Base-by-base conservation (phyloP, 352 stramenopile species). In the Globisporangium echinulatum region DNA sequence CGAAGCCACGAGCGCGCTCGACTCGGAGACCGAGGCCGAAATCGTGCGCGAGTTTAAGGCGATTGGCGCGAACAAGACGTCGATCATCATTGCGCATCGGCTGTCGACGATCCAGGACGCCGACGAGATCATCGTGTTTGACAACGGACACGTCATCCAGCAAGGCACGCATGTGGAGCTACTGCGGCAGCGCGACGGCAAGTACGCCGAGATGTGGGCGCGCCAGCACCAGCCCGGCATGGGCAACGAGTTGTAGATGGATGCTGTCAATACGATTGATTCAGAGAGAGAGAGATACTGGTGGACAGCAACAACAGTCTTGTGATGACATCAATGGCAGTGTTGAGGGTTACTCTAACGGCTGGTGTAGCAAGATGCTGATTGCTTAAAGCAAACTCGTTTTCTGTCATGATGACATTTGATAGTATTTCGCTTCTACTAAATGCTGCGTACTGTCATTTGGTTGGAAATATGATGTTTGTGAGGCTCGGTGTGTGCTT, bases 121-220 rank as follows among this genome's bases (percentile, higher is more conserved):
- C 5, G 81, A 94, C 52, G 72, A 94, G 71, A 98, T 98, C 67
- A 73, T 97, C 66, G 92, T 98, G 9, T 79, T 98, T 33, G 74
- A 96, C 67, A 69, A 92, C 39, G 92, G 92, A 17, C 59, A 66
- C 17, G 78, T 98, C 25, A 71, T 92, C n/a, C 90, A 98, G 64
- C 66, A 87, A 43, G 94, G 94, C 19, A 93, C 77, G 33, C 94
- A 98, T 61, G 58, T 82, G 17, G 75, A 96, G 58, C 70, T 98
- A 40, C 69, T 98, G 67, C 69, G 71, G 39, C 64, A 82, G 36
- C 62, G 63, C 6, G 57, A 72, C 17, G 75, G 87, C 52, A 87
- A 88, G 67, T 96, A 96, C 66, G 72, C 82, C 37, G 75, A 87
- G 52, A 87, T 94, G 72, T 88, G 82, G 75, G 61, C 68, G 39